Percentiles rank a stretch among this genome's conserved stretches.
These are phyloP conservation scores for Sarocladium strictum DNA, from an alignment of 2,329 filamentous ascomycete species.

Conservation along the genomic window DNA sequence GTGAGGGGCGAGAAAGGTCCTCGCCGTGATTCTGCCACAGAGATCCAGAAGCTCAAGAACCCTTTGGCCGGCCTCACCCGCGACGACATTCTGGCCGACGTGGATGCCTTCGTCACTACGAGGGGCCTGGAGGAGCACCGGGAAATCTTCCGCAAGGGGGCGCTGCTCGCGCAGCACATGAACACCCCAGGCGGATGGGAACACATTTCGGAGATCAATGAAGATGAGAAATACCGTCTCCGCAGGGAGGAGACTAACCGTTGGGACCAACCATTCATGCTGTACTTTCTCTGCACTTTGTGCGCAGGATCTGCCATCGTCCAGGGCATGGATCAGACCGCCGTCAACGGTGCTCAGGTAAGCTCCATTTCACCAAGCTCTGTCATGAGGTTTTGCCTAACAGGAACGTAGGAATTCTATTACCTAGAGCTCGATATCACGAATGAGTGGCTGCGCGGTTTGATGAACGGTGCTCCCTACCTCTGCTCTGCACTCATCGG, in stretches of 20 bases:
- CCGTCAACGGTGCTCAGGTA: conserved; percentile 58
- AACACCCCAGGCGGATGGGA: conserved; percentile 26
- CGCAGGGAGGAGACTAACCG: conserved; percentile 22
- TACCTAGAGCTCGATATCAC: conserved; percentile 25
- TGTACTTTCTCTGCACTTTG: conserved; percentile 29
- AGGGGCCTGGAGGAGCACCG: conserved; percentile 27
- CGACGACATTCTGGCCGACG: conserved; percentile 26
- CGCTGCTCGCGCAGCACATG: conserved; percentile 42
- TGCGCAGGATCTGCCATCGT: conserved; percentile 46
- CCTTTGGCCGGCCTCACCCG: conserved; percentile 23
- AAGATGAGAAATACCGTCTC: conserved; percentile 23
- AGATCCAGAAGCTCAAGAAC: conserved; percentile 23
- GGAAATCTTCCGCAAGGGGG: conserved; percentile 45
- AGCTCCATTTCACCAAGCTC: conserved; percentile 35
- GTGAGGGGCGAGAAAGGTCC: conserved; percentile 10
- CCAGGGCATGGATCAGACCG: conserved; percentile 62
- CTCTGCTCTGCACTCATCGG: conserved; percentile 40
- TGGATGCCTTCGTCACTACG: conserved; percentile 28
- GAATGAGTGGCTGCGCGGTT: conserved; percentile 42
- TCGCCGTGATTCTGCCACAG: conserved; percentile 15
- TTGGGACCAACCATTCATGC: conserved; percentile 26
- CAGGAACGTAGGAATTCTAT: conserved; percentile 25
- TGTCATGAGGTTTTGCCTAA: not conserved
- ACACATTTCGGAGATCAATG: conserved; percentile 18
- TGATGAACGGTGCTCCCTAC: conserved; percentile 50